These are phyloP conservation scores for Nyctanthes arbortristis DNA, from an alignment of 257 asterid species.

Conservation along the genomic window DNA sequence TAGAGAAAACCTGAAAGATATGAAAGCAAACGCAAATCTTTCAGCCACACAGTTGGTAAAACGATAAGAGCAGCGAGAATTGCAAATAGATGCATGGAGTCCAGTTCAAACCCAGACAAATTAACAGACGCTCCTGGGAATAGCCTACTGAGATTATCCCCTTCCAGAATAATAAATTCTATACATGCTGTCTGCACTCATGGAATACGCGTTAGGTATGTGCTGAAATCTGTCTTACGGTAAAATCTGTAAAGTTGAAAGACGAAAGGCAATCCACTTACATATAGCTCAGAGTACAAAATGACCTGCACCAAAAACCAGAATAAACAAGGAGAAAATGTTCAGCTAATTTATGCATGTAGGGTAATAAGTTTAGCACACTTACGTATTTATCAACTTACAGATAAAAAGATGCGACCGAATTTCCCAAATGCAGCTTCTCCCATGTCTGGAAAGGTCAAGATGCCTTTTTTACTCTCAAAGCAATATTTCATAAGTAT, in stretches of 20 bases:
- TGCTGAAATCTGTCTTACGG: neutral
- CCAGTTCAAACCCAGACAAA: constrained; percentile 50
- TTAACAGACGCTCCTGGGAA: constrained; percentile 66
- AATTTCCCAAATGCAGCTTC: constrained; percentile 83
- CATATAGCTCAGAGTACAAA: constrained; percentile 79
- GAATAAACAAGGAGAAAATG: constrained; percentile 3
- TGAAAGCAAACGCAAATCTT: constrained; percentile 72
- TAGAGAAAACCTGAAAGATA: constrained; percentile 67
- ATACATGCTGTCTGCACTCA: constrained; percentile 71
- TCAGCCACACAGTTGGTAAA: constrained; percentile 82
- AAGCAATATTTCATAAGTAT: constrained; percentile 75
- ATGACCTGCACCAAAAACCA: constrained; percentile 75
- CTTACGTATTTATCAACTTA: constrained; percentile 30
- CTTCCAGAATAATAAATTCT: constrained; percentile 80
- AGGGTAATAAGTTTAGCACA: neutral
- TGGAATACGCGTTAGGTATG: neutral
- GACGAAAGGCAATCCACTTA: constrained; percentile 34
- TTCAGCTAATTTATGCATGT: neutral
- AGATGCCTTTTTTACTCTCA: constrained; percentile 65
- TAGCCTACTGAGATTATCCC: constrained; percentile 67
- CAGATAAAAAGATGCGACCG: constrained; percentile 81
- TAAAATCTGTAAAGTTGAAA: neutral
- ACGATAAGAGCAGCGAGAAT: constrained; percentile 49
- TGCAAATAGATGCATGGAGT: constrained; percentile 65
- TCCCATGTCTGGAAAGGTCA: constrained; percentile 80